Conservation (phyloP, 768 basidiomycete species). For the Amanita brunnescens region DNA sequence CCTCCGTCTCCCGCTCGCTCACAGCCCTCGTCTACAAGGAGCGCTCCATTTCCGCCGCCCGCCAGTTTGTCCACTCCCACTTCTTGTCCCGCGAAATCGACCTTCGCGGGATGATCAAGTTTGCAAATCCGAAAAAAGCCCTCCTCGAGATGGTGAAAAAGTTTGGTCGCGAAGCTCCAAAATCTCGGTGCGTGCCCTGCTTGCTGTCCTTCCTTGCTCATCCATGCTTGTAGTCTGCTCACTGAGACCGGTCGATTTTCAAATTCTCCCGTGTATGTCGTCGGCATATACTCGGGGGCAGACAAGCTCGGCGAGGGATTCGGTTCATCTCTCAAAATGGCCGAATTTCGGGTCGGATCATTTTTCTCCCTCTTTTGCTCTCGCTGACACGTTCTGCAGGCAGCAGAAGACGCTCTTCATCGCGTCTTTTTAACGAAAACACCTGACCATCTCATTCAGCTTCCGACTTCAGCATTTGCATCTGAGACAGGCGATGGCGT, state of each 20-base stretch:
- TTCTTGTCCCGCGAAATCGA: slow-evolving; percentile 86
- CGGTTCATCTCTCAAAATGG: slow-evolving; percentile 90
- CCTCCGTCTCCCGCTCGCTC: slow-evolving; percentile 79
- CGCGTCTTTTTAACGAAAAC: slow-evolving; percentile 76
- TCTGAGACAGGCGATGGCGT: slow-evolving; percentile 45
- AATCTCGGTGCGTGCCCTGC: slow-evolving; percentile 44
- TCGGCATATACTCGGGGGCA: slow-evolving; percentile 82
- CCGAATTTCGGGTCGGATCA: slow-evolving; percentile 73
- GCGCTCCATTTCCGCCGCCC: slow-evolving; percentile 77
- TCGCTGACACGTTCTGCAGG: slow-evolving; percentile 30
- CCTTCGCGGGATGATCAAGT: slow-evolving; percentile 70
- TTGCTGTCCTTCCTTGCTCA: neutral
- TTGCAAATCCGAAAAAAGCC: slow-evolving; percentile 73
- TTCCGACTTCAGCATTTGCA: slow-evolving; percentile 73
- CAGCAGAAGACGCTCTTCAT: slow-evolving; percentile 79
- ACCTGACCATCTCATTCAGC: slow-evolving; percentile 55
- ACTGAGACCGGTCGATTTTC: slow-evolving; percentile 91
- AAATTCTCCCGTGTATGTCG: slow-evolving; percentile 88
- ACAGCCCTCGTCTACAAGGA: slow-evolving; percentile 86
- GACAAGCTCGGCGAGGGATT: slow-evolving; percentile 92
- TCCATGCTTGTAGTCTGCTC: slow-evolving; percentile 50
- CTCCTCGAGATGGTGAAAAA: slow-evolving; percentile 65
- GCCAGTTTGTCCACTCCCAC: slow-evolving; percentile 80
- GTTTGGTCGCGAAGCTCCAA: slow-evolving; percentile 55
- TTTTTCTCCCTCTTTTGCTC: neutral